phyloP scores from a whole-genome alignment of 148 eudicot genomes.

The Amaranthus palmeri region DNA sequence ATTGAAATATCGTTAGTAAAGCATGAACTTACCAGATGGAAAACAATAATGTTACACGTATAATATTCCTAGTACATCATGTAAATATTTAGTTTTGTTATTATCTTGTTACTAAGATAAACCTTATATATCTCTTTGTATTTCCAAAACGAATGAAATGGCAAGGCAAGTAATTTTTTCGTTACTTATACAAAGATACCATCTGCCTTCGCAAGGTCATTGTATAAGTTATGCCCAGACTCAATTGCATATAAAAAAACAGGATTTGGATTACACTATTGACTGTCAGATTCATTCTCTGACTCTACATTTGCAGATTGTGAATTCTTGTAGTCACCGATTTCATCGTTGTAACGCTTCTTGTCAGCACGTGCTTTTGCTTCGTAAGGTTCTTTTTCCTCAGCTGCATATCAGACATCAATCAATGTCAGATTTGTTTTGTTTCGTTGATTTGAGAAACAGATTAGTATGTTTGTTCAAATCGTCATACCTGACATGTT shows the following conservation, averaged over 20 bases:
- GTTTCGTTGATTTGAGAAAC: neutral
- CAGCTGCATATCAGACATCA: slow-evolving; percentile 44
- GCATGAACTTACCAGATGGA: too few species aligned
- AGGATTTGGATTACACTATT: slow-evolving; percentile 23
- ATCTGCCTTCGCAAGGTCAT: neutral
- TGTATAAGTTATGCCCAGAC: neutral
- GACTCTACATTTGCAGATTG: slow-evolving; percentile 47
- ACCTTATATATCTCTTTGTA: too few species aligned
- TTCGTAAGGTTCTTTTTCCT: slow-evolving; percentile 85
- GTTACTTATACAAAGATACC: too few species aligned
- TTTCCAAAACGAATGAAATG: too few species aligned
- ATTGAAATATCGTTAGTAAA: too few species aligned
- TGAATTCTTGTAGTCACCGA: slow-evolving; percentile 70
- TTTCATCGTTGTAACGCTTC: slow-evolving; percentile 60
- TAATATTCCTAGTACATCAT: too few species aligned
- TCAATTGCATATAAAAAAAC: neutral
- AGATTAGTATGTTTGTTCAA: neutral
- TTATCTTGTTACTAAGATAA: neutral
- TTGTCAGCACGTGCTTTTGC: slow-evolving; percentile 73
- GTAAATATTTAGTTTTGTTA: neutral
- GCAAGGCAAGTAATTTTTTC: too few species aligned
- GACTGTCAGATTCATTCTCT: slow-evolving; percentile 61
- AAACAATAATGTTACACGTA: too few species aligned
- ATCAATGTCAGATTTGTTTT: neutral
- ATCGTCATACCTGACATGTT: slow-evolving; percentile 56